Base-by-base conservation (phyloP, 2,329 filamentous ascomycete genomes). In the Coniochaeta sp. region DNA sequence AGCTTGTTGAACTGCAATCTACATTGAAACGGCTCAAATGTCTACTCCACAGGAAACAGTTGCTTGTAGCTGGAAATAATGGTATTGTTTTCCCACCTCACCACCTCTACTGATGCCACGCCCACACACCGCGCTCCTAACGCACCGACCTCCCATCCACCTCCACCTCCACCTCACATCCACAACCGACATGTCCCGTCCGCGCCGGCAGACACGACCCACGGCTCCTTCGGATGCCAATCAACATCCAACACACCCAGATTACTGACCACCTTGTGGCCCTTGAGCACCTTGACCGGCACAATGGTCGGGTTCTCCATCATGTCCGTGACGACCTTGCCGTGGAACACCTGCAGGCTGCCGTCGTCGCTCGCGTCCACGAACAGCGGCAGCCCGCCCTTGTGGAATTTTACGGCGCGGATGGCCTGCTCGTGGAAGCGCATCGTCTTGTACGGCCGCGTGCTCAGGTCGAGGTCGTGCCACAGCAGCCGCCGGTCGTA, bases 291-390 rank as follows among this genome's bases (percentile, higher is more conserved):
- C 81, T 98, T 99, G 64, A 99, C 82, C 9, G 95, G 95, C 58
- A 98, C 95, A 69, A 99, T 96, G 16, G 89, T 96, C 7, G 95
- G 93, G 70, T 96, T 96, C 78, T 96, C 92, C 85, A 99, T 91
- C 72, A 96, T 80, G 72, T 99, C 95, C 62, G 88, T 91, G 32
- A 96, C 92, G 30, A 98, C 93, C 75, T 93, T 96, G 60, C 92
- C 93, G 72, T 98, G 93, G 85, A 98, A 98, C 59, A 99, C 90
- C 74, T 99, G 95, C 65, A 98, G 77, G 22, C 89, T 91, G 30
- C 95, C 95, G 73, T 99, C 95, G 72, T 99, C 96, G 72, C 90
- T 95, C 22, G 91, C 92, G 72, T 98, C 93, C 0, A 93, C 95
- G 70, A 99, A 98, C 38, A 99, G 81, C 19, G 95, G 93, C 47